phyloP scores from a whole-genome alignment of 2,329 filamentous ascomycete genomes.

The Phyllosticta citriasiana region DNA sequence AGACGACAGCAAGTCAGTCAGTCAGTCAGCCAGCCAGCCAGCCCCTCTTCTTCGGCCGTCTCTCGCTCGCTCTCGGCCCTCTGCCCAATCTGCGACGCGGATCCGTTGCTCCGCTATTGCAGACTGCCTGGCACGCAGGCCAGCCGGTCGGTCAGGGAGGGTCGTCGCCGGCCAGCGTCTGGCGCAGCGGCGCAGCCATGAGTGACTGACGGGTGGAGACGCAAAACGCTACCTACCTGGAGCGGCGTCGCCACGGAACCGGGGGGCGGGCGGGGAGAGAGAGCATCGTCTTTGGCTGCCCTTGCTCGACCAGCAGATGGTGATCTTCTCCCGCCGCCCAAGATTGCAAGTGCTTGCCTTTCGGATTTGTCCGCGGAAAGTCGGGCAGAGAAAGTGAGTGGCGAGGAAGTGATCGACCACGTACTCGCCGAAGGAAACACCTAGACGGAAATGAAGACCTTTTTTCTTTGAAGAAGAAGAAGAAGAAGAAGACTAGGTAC shows the following conservation, averaged over 20 bases:
- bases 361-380: background rate
- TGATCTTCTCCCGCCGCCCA: background rate
- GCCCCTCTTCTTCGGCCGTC: background rate
- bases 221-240: background rate
- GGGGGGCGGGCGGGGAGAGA: background rate
- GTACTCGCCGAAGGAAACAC: background rate
- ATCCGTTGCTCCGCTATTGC: background rate
- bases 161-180: background rate
- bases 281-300: background rate
- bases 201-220: background rate
- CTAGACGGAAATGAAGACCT: background rate
- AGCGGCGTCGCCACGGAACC: background rate
- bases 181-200: background rate
- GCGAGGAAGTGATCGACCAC: background rate
- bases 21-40: background rate
- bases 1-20: background rate
- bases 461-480: no score
- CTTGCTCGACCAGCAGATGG: background rate
- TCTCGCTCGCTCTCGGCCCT: background rate
- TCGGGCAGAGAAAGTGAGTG: background rate
- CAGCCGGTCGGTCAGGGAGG: background rate
- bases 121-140: background rate
- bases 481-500: background rate
- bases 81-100: background rate
- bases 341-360: background rate